phyloP scores from a whole-genome alignment of 371 early-diverging fungal genomes.

The Encephalitozoon romaleae region DNA sequence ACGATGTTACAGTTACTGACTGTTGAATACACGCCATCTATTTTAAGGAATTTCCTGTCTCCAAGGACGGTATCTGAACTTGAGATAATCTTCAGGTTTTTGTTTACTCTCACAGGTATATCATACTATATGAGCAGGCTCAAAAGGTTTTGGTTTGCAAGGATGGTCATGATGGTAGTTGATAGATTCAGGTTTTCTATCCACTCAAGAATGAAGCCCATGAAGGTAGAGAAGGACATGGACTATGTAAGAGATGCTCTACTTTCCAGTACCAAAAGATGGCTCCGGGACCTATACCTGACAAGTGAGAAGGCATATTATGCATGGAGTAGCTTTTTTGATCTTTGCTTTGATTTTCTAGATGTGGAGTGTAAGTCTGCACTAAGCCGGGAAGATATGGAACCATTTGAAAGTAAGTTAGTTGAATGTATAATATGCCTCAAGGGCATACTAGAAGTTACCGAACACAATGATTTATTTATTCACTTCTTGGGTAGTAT shows the following conservation, averaged over 20 bases:
- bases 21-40: conserved; percentile 13
- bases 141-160: conserved; percentile 5
- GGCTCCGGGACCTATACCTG: not conserved
- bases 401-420: not conserved
- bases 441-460: not conserved
- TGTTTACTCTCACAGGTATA: conserved; percentile 13
- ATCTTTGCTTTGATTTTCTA: not conserved
- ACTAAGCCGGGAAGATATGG: not conserved
- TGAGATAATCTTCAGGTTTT: conserved; percentile 30
- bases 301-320: not conserved
- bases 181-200: conserved; percentile 11
- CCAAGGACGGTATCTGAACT: conserved; percentile 20
- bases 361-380: not conserved
- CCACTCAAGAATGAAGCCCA: not conserved
- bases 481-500: not conserved
- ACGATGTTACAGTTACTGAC: conserved; percentile 7
- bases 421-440: not conserved
- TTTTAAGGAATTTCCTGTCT: not conserved
- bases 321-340: not conserved
- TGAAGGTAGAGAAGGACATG: not conserved
- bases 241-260: not conserved
- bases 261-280: not conserved
- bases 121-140: conserved; percentile 12
- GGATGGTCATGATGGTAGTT: not conserved
- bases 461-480: not conserved